A percentile compares a stretch with the other conserved stretches of the same genome.
These are phyloP conservation scores for Musa beccarii DNA, from an alignment of 176 grass and related monocot species.

Conservation along the genomic window DNA sequence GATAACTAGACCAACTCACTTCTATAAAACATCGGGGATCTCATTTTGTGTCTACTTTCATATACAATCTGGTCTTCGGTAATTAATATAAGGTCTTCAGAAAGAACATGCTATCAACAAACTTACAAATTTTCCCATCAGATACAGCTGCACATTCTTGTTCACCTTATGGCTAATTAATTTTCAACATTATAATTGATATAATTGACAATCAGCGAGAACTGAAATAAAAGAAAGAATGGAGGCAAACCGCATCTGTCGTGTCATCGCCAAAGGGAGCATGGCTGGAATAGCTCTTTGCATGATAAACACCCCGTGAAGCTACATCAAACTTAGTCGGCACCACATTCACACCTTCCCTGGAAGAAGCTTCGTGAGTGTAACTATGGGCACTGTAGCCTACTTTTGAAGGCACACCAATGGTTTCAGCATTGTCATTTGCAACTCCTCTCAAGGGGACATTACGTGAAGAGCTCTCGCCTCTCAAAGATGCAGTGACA, in stretches of 20 bases:
- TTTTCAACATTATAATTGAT: too few relatives aligned
- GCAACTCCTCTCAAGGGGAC: constrained; percentile 31
- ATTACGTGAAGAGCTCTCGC: constrained; percentile 39
- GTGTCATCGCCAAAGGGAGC: constrained; percentile 23
- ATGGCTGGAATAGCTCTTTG: constrained; percentile 29
- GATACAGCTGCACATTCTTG: too few relatives aligned
- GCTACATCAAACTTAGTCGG: background rate
- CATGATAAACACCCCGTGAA: constrained; percentile 13
- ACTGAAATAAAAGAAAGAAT: background rate
- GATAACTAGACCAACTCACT: too few relatives aligned
- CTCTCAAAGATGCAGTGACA: constrained; percentile 35
- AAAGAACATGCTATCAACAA: too few relatives aligned
- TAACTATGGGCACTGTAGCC: background rate
- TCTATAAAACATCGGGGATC: too few relatives aligned
- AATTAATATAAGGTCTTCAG: too few relatives aligned
- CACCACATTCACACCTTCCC: background rate
- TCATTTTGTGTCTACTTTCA: too few relatives aligned
- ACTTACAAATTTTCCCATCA: too few relatives aligned
- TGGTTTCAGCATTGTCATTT: constrained; percentile 29
- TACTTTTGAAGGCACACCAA: constrained; percentile 13
- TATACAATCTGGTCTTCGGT: too few relatives aligned
- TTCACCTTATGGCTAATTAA: too few relatives aligned
- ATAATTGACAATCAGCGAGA: too few relatives aligned
- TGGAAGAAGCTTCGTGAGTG: background rate
- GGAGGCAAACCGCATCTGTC: constrained; percentile 28